Evolutionary conservation across 1,139 yeast genomes (phyloP).

Genomic region (Suhomyces kunorum): DNA sequence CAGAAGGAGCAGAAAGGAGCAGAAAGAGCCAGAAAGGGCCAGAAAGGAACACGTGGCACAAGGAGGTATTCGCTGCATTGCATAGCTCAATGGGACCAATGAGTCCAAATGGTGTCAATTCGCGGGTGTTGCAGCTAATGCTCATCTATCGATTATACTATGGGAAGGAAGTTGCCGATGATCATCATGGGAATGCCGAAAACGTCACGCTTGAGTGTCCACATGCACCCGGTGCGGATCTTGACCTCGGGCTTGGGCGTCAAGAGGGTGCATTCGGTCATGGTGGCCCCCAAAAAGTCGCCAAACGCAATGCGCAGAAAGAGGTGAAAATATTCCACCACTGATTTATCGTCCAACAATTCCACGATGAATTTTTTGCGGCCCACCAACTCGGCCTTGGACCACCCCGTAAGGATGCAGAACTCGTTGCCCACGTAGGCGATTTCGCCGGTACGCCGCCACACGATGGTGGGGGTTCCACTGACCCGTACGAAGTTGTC

Average conservation of each 20-base stretch:
- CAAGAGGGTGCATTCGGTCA: conserved; percentile 78
- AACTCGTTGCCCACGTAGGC: conserved; percentile 94
- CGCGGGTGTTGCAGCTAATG: too few species aligned
- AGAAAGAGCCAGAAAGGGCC: too few species aligned
- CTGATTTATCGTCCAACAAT: conserved; percentile 83
- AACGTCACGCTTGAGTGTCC: conserved; percentile 77
- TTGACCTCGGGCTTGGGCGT: conserved; percentile 53
- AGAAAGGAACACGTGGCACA: neutral
- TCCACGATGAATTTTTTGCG: conserved; percentile 79
- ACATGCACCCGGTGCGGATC: conserved; percentile 76
- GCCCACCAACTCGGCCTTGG: conserved; percentile 61
- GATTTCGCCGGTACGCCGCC: conserved; percentile 95
- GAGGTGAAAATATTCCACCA: conserved; percentile 81
- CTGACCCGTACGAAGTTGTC: conserved; percentile 79
- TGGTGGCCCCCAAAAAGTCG: conserved; percentile 86
- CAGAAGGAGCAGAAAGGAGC: neutral
- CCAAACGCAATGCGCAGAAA: conserved; percentile 88
- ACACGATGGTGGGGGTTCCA: conserved; percentile 92
- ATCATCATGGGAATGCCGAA: conserved; percentile 85
- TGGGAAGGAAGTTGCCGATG: conserved; percentile 87
- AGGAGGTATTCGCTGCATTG: too few species aligned
- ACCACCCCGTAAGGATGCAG: conserved; percentile 88
- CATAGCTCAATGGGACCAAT: too few species aligned
- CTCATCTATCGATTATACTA: conserved; percentile 31
- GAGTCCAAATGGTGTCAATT: too few species aligned